phyloP scores from a whole-genome alignment of 2,329 filamentous ascomycete genomes.

The Davidsoniella eucalypti region DNA sequence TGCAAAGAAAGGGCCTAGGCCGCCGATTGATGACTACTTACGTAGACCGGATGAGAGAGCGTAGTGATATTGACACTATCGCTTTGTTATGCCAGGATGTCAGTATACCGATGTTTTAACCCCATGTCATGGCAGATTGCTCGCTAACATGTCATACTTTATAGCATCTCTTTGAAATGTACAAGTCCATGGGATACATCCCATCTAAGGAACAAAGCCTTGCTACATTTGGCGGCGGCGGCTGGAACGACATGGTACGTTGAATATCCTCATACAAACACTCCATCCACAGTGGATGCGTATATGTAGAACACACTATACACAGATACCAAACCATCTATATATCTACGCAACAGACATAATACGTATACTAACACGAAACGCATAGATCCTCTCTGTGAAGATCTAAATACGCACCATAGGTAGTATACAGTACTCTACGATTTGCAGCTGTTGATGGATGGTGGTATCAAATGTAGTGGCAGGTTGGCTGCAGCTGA shows the following conservation, averaged over 20 bases:
- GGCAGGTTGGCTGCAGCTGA: not conserved
- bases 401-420: not conserved
- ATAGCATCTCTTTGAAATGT: conserved; percentile 54
- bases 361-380: not conserved
- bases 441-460: not conserved
- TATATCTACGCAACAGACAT: not conserved
- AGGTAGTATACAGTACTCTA: not conserved
- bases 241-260: conserved; percentile 67
- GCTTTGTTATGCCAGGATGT: conserved; percentile 62
- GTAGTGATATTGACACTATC: conserved; percentile 53
- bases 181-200: conserved; percentile 56
- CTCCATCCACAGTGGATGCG: not conserved
- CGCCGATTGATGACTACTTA: conserved; percentile 60
- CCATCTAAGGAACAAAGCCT: conserved; percentile 48
- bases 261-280: not conserved
- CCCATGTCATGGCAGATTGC: not conserved
- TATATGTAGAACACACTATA: not conserved
- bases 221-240: conserved; percentile 58
- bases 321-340: not conserved
- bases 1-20: conserved; percentile 59
- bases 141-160: not conserved
- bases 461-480: not conserved
- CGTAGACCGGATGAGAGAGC: conserved; percentile 56
- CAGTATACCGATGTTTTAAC: conserved; percentile 16
- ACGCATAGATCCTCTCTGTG: conserved; percentile 2